These are phyloP conservation scores for Trichophyton rubrum DNA, from an alignment of 2,329 filamentous ascomycete genomes.

Conservation along the genomic window DNA sequence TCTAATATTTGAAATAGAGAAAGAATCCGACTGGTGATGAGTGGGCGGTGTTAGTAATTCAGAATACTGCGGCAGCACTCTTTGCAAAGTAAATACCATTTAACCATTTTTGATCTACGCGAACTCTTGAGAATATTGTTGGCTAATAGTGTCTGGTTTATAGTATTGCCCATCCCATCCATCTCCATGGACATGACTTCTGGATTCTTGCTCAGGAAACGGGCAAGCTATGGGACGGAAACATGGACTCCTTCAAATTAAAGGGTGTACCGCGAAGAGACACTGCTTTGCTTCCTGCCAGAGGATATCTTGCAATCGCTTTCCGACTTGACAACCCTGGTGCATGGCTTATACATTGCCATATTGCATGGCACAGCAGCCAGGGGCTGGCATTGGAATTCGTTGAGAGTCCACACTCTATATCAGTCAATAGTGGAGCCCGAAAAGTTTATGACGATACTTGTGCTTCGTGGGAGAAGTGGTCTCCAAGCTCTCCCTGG, in stretches of 20 bases:
- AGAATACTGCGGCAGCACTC: neutral
- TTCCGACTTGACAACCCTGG: constrained; percentile 39
- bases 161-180: constrained; percentile 28
- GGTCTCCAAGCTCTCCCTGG: neutral
- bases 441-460: neutral
- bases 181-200: constrained; percentile 61
- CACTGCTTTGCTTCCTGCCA: constrained; percentile 32
- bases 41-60: neutral
- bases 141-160: neutral
- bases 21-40: neutral
- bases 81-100: neutral
- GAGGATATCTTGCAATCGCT: constrained; percentile 38
- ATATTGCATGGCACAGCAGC: constrained; percentile 38
- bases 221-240: neutral
- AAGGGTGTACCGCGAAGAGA: constrained; percentile 35
- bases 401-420: constrained; percentile 25
- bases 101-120: neutral
- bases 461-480: neutral
- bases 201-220: constrained; percentile 44
- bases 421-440: neutral
- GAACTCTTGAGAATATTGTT: neutral
- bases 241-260: constrained; percentile 13
- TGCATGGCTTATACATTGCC: neutral
- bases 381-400: constrained; percentile 48
- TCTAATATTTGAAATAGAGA: neutral